These are phyloP conservation scores for Fusarium tjaetaba DNA, from an alignment of 2,329 filamentous ascomycete species.

Conservation along the genomic window DNA sequence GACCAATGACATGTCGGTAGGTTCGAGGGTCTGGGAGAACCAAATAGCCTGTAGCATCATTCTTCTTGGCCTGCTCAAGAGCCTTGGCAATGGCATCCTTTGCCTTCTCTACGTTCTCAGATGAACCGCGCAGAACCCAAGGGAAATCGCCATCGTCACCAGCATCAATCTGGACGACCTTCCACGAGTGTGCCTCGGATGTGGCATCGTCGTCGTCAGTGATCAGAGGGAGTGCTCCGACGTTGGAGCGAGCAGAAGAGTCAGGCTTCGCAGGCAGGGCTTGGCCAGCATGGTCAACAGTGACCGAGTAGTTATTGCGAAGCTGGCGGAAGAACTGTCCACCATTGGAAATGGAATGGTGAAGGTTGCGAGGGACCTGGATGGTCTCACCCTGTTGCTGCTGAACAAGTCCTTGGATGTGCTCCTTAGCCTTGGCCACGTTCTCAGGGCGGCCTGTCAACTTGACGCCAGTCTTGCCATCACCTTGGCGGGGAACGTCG, in stretches of 20 bases:
- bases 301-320: slow-evolving; percentile 85
- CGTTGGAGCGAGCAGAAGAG: slow-evolving; percentile 64
- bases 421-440: slow-evolving; percentile 86
- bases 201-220: slow-evolving; percentile 80
- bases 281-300: slow-evolving; percentile 89
- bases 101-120: slow-evolving; percentile 84
- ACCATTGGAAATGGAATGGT: slow-evolving; percentile 87
- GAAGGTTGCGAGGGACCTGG: slow-evolving; percentile 82
- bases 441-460: slow-evolving; percentile 80
- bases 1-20: slow-evolving; percentile 90
- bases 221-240: slow-evolving; percentile 82
- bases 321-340: slow-evolving; percentile 94
- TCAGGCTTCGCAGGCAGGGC: slow-evolving; percentile 76
- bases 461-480: slow-evolving; percentile 85
- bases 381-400: slow-evolving; percentile 89
- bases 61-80: slow-evolving; percentile 75
- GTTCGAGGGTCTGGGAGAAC: slow-evolving; percentile 88
- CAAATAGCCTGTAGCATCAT: slow-evolving; percentile 82
- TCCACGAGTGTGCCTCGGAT: slow-evolving; percentile 82
- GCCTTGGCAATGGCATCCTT: slow-evolving; percentile 78
- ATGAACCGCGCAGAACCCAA: slow-evolving; percentile 85
- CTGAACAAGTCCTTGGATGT: slow-evolving; percentile 82
- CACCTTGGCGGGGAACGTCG: slow-evolving; percentile 91
- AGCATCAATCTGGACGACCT: slow-evolving; percentile 72
- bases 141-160: slow-evolving; percentile 79